phyloP scores from a whole-genome alignment of 2,329 filamentous ascomycete genomes.

The Calonectria crousiana region DNA sequence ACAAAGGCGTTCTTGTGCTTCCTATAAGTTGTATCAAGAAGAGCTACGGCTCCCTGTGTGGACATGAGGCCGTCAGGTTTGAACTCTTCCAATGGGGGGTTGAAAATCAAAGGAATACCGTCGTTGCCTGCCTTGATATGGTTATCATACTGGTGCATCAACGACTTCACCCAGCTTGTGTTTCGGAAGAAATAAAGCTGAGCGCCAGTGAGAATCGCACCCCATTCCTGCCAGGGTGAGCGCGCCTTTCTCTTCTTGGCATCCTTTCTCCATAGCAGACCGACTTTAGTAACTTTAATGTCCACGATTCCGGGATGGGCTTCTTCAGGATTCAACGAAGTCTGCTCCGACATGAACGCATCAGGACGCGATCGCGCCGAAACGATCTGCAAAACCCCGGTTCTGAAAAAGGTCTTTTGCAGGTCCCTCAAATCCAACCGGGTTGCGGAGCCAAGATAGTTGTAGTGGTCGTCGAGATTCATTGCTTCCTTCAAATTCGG shows the following conservation, averaged over 20 bases:
- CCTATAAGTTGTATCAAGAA: constrained; percentile 88
- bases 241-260: constrained; percentile 92
- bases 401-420: constrained; percentile 90
- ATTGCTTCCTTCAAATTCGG: constrained; percentile 94
- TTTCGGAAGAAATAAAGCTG: constrained; percentile 98
- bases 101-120: constrained; percentile 85
- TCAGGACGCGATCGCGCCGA: constrained; percentile 93
- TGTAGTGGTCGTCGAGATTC: constrained; percentile 91
- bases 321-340: constrained; percentile 85
- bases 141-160: constrained; percentile 89
- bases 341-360: constrained; percentile 92
- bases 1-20: constrained; percentile 97
- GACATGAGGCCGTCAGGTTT: constrained; percentile 95
- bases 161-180: constrained; percentile 88
- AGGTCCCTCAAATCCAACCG: constrained; percentile 83
- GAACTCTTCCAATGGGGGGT: constrained; percentile 89
- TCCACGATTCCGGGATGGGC: constrained; percentile 94
- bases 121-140: constrained; percentile 84
- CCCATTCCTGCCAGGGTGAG: constrained; percentile 99
- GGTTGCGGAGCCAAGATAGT: constrained; percentile 82
- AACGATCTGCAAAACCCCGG: constrained; percentile 93
- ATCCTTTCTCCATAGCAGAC: constrained; percentile 94
- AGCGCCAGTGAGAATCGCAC: constrained; percentile 94
- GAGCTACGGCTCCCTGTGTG: constrained; percentile 90
- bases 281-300: constrained; percentile 97